Evolutionary conservation across 208 protist genomes (phyloP), one percentile per base, ranked within the genome.

Genomic region (Trypanosoma vivax): DNA sequence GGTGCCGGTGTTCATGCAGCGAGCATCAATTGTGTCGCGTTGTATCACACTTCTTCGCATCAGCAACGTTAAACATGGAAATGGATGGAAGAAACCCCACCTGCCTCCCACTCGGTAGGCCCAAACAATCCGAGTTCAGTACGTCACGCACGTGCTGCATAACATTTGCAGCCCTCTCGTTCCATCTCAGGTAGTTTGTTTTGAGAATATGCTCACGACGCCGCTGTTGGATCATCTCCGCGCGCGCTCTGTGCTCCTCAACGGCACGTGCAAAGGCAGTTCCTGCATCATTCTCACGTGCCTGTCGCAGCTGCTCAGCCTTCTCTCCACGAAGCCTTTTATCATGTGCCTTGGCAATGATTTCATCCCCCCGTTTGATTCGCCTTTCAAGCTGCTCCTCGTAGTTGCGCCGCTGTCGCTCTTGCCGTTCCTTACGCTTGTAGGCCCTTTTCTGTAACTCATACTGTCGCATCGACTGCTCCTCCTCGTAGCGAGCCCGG

Each of bases 111-210:
- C 24, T 31, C 10, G 6, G 3, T 24, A 16, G 10, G 14, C 16
- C 1, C 27, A 10, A 18, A 37, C 23, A 25, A 42, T 74, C 63
- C 7, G 62, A 45, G 16, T 42, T 37, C 23, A 84, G 46, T 0
- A 50, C 63, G 5, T 72, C 60, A 0, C 70, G 58, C 39, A 93
- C 56, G 28, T 90, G 76, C 19, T 68, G 57, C 53, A 93, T 78
- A 21, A 93, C 83, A 46, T 71, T 76, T 3, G 76, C 73, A 1
- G 81, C 85, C 1, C 79, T 73, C 35, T 71, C 57, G 51, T 90
- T 94, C 83, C 86, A 94, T 28, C 76, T 73, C 16, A 46, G 48
- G 64, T 83, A 94, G 47, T 87, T 84, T 56, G 77, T 76, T 16
- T 9, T 5, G 27, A 88, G 58, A 10, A 71, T 53, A 9, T 60